Evolutionary conservation across 768 basidiomycete genomes (phyloP), one percentile per base, ranked within the genome.

Genomic region (Melanogaster broomeanus): DNA sequence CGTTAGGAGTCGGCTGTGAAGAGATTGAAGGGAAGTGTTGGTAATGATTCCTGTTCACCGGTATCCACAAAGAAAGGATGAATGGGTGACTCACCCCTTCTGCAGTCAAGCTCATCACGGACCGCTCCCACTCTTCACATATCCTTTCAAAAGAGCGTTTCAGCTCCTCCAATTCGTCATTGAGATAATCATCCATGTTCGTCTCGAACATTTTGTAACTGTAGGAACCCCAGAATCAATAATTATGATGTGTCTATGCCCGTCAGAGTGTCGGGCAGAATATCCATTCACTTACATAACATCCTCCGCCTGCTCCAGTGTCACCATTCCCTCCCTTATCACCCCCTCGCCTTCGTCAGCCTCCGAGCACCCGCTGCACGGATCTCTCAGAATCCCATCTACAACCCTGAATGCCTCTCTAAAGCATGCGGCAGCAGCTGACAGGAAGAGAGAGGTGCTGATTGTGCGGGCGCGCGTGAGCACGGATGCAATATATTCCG

Each of bases 141-240:
- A 89, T 88, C 3, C 68, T 73, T 28, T 91, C 89, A 49, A 97
- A 82, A 0, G 78, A 73, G 5, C 77, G 78, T 61, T 93, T 93
- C 44, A 92, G 77, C 52, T 79, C 80, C 51, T 97, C 95, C 6
- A 88, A 79, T 67, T 99, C 96, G 63, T 98, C 93, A 53, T 93
- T 89, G 3, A 98, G 85, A 61, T 98, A 98, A 62, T 98, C 95
- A 64, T 97, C 95, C 92, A 98, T 97, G 66, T 95, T 90, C 10
- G 80, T 75, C 68, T 98, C 95, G 59, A 98, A 98, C 93, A 98
- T 97, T 41, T 79, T 82, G 67, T 92, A 96, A 12, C 93, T 95
- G 59, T 21, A 49, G 10, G n/a, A 54, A 13, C 51, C 21, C 51
- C 44, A 9, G 37, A 16, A 18, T 41, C n/a, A 24, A 18, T 16